A percentile compares a stretch with the other conserved stretches of the same genome.
phyloP scores from a whole-genome alignment of 2,329 filamentous ascomycete genomes.

The Zelopaecilomyces penicillatus region DNA sequence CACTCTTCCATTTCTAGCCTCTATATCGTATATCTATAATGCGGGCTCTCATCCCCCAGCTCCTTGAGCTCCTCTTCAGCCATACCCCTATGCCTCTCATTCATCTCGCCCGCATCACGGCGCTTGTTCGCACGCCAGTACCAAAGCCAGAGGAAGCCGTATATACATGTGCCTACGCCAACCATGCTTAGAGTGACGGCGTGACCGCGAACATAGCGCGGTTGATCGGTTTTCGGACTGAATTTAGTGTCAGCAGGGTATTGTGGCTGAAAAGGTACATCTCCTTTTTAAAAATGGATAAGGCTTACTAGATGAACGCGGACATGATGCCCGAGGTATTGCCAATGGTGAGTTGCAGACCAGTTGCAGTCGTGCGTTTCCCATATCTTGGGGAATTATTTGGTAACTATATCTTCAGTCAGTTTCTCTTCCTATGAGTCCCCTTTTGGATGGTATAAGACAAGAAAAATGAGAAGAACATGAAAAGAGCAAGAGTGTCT shows the following conservation, averaged over 20 bases:
- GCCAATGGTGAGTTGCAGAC: constrained; percentile 61
- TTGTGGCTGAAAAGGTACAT: constrained; percentile 8
- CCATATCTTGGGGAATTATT: constrained; percentile 67
- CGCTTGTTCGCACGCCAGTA: constrained; percentile 39
- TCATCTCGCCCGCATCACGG: constrained; percentile 30
- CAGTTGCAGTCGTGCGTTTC: constrained; percentile 65
- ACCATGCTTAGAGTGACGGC: constrained; percentile 53
- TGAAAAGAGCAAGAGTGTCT: too few species aligned
- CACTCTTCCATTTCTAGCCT: background rate
- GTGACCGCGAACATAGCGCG: constrained; percentile 54
- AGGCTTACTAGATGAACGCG: constrained; percentile 50
- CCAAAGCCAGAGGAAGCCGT: constrained; percentile 46
- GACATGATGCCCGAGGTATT: constrained; percentile 67
- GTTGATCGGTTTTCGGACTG: constrained; percentile 38
- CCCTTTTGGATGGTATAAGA: too few species aligned
- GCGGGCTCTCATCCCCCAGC: constrained; percentile 44
- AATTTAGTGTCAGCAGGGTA: too few species aligned
- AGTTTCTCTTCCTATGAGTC: background rate
- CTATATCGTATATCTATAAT: constrained; percentile 37
- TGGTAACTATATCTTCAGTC: constrained; percentile 31
- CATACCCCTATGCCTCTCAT: constrained; percentile 30
- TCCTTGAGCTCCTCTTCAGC: constrained; percentile 40
- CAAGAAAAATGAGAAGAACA: too few species aligned
- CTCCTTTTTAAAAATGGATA: background rate
- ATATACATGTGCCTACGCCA: constrained; percentile 43